These are phyloP conservation scores for Diphasiastrum complanatum DNA, from an alignment of 83 land plant species.

Conservation along the genomic window DNA sequence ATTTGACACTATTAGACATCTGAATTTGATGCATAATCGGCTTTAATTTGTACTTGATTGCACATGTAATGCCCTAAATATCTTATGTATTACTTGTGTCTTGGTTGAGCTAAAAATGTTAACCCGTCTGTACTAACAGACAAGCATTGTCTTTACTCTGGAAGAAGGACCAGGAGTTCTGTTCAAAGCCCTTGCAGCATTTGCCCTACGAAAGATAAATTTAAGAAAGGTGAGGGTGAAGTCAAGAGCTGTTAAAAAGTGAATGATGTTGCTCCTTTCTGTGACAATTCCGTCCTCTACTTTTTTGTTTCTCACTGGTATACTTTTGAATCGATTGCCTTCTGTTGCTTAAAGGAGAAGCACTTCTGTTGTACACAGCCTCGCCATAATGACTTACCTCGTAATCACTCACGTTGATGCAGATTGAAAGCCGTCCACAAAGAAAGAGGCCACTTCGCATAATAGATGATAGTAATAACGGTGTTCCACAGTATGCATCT, in stretches of 20 bases:
- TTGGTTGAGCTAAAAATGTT: not conserved
- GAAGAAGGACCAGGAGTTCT: conserved; percentile 63
- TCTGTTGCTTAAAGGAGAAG: not conserved
- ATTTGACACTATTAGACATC: too few species aligned
- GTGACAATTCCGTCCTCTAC: not conserved
- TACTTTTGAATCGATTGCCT: not conserved
- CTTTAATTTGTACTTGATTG: not conserved
- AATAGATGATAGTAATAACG: conserved; percentile 25
- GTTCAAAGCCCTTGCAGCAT: conserved; percentile 60
- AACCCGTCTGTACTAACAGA: conserved; percentile 31
- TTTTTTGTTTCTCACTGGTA: not conserved
- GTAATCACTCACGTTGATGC: not conserved
- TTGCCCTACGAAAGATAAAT: conserved; percentile 58
- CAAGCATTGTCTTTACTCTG: conserved; percentile 59
- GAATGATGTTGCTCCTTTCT: conserved; percentile 2
- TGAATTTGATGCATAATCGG: not conserved
- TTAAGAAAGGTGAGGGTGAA: conserved; percentile 67
- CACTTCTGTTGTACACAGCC: too few species aligned
- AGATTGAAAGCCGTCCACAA: conserved; percentile 32
- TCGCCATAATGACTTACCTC: too few species aligned
- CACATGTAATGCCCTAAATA: not conserved
- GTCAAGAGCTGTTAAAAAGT: too few species aligned
- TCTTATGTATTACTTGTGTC: too few species aligned
- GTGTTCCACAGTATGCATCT: conserved; percentile 6
- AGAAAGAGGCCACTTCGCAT: conserved; percentile 30